phyloP scores from a whole-genome alignment of 768 basidiomycete species.

The Mrakia blollopis region DNA sequence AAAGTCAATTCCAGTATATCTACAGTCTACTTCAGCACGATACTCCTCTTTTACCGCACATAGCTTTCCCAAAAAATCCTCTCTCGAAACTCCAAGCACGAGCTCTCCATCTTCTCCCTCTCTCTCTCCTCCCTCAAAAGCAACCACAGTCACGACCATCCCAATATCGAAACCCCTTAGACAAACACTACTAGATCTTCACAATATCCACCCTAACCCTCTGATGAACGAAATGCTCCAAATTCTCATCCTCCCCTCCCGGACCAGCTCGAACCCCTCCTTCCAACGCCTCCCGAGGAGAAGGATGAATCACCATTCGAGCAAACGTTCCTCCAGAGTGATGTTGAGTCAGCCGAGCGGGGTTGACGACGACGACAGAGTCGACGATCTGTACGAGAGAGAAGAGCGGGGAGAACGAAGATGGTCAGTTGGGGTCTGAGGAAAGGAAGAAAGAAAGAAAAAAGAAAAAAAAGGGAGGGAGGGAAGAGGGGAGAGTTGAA shows the following conservation, averaged over 20 bases:
- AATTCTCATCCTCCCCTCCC: constrained; percentile 35
- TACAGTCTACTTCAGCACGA: no score
- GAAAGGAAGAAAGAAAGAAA: neutral
- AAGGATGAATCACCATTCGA: constrained; percentile 46
- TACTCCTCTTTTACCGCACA: neutral
- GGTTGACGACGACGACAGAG: constrained; percentile 74
- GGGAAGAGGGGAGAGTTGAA: neutral
- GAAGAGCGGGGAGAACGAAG: neutral
- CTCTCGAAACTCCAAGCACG: no score
- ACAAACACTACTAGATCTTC: constrained; percentile 46
- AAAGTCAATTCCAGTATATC: no score
- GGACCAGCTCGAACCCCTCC: constrained; percentile 29
- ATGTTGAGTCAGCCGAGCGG: constrained; percentile 57
- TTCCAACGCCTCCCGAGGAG: constrained; percentile 37
- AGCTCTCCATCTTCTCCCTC: neutral
- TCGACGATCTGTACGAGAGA: constrained; percentile 60
- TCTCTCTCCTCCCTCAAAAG: neutral
- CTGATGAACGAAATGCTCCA: constrained; percentile 46
- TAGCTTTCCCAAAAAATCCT: neutral
- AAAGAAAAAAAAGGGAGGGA: neutral
- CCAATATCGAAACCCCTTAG: no score
- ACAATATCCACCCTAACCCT: constrained; percentile 47
- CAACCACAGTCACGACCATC: neutral
- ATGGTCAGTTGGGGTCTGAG: no score
- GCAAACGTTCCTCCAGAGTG: constrained; percentile 48